A percentile compares a stretch with the other conserved stretches of the same genome.
Evolutionary conservation across 1,284 basidiomycete genomes (phyloP).

Genomic region (Hymenochaete sp.): DNA sequence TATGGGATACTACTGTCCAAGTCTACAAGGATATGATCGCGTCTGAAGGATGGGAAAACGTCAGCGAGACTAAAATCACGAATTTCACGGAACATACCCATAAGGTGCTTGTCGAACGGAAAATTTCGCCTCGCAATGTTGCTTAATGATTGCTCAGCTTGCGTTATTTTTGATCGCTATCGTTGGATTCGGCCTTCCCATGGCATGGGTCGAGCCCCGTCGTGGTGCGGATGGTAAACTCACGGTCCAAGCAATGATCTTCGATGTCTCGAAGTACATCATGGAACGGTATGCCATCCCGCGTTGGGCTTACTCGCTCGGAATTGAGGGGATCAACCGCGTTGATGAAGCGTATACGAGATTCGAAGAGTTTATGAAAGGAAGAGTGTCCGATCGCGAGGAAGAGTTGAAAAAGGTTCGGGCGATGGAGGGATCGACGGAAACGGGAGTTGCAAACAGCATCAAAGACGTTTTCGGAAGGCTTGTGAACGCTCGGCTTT

Average conservation of each 20-base stretch:
- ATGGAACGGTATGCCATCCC: conserved; percentile 5
- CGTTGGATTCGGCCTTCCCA: conserved; percentile 17
- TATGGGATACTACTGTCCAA: conserved; percentile 21
- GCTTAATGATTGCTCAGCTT: neutral
- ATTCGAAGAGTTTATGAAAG: conserved; percentile 15
- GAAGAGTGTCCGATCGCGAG: conserved; percentile 10
- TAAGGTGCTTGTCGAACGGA: neutral
- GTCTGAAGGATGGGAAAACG: conserved; percentile 23
- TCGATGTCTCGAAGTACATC: conserved; percentile 10
- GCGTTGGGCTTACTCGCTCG: conserved; percentile 12
- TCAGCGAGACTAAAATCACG: conserved; percentile 9
- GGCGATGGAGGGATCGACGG: neutral
- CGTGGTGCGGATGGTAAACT: conserved; percentile 11
- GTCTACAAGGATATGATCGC: conserved; percentile 26
- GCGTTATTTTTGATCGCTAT: conserved; percentile 15
- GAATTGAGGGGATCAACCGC: conserved; percentile 4
- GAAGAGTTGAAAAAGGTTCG: conserved; percentile 10
- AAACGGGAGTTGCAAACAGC: conserved; percentile 1
- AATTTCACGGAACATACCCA: conserved; percentile 6
- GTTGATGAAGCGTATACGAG: conserved; percentile 13
- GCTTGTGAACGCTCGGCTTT: conserved; percentile 14
- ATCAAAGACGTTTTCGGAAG: conserved; percentile 14
- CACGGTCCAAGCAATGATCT: conserved; percentile 12
- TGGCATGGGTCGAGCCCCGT: conserved; percentile 12
- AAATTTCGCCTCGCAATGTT: neutral